Evolutionary conservation across 495 filamentous ascomycete species (phyloP), one percentile per base, ranked within the genome.

Genomic region (Penicilliopsis zonata): DNA sequence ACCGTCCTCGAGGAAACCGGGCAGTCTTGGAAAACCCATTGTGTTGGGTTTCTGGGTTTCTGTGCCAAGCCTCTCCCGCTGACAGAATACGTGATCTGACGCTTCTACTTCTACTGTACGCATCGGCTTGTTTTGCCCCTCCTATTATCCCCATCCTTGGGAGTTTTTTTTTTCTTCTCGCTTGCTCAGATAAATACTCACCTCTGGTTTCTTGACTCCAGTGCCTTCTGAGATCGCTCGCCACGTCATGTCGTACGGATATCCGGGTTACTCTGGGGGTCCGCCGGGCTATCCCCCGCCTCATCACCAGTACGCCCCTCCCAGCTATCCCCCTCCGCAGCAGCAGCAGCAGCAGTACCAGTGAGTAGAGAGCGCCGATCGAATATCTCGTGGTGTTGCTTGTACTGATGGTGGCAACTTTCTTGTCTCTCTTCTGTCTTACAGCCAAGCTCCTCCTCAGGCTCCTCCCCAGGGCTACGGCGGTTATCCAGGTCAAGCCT

Each of bases 191-290:
- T 30, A 28, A 21, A 24, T 24, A 24, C n/a, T 24, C n/a, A 7
- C 22, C 22, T 24, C n/a, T 24, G 7, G n/a, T 24, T 24, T 24
- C 22, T 7, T 24, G n/a, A 7, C 6, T 24, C 22, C 22, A 24
- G 22, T 7, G 22, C n/a, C n/a, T n/a, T n/a, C n/a, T n/a, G n/a
- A n/a, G n/a, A n/a, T n/a, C n/a, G n/a, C n/a, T n/a, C n/a, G n/a
- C n/a, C n/a, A n/a, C n/a, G 25, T 12, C 35, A 72, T 72, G 67
- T 72, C 67, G 35, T 70, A 65, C 39, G n/a, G n/a, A n/a, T 72
- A 69, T 37, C 65, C 63, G 19, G 58, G 63, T 20, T 63, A 64
- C 36, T 50, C 50, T 26, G 63, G 59, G 27, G 42, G n/a, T n/a
- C n/a, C 51, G 27, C 61, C 65, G 40, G 62, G 61, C 24, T 70